Base-by-base conservation (phyloP, 768 basidiomycete genomes). In the Pulveroboletus sp. region DNA sequence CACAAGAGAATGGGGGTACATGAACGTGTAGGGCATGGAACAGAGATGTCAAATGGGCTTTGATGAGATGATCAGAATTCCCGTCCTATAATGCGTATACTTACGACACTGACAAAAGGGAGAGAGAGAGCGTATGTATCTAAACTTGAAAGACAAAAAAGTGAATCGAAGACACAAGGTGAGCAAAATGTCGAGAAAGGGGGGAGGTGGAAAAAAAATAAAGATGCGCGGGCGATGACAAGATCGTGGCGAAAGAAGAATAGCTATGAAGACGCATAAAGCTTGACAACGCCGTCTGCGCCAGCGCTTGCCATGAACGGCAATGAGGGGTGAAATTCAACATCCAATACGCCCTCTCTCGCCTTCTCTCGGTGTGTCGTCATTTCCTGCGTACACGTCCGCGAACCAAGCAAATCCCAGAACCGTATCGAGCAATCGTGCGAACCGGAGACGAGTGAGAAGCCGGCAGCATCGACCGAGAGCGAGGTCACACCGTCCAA, bases 381-480 rank as follows among this genome's bases (percentile, higher is more conserved):
- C 52, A 89, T 79, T 68, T 98, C 96, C 61, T 98, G 94, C 13
- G 92, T 71, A 65, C 93, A 95, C 39, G 84, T 79, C 35, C 81
- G 79, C 47, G 84, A 77, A 53, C 84, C 84, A 32, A 90, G 79
- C 43, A 97, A 69, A 66, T 95, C 91, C 96, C 96, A 99, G 71
- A 96, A 86, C 24, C 94, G 88, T 33, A 92, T 74, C 14, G 92
- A 94, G 65, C 93, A 93, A 65, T 98, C 96, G 66, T 95, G 92
- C 49, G 89, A 88, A 36, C 86, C 89, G 1, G 94, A 92, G 5
- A 92, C 86, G 43, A 99, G 79, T 6, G 84, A 83, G 60, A 91
- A 91, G 6, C 89, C 90, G 2, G 93, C 78, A 0, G 88, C 82
- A 57, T 94, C 90, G 55, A 97, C 83, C 17, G 90, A 86, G 26